Evolutionary conservation across 345 rosid genomes (phyloP).

Genomic region (Pistacia integerrima): DNA sequence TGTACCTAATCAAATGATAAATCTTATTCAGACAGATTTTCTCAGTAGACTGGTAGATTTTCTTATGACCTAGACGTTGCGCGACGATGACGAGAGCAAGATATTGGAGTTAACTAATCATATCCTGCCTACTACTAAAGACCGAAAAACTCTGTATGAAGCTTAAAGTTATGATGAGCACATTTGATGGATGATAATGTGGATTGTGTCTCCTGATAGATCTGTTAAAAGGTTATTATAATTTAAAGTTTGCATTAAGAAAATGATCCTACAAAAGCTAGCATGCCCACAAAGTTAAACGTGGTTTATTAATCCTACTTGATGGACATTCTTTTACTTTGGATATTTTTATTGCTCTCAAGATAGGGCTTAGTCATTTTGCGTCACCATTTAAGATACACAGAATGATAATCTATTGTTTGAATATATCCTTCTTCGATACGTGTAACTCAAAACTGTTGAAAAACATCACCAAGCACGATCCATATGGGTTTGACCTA

Average conservation of each 20-base stretch:
- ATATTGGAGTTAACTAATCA: neutral
- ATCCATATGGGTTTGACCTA: too few relatives aligned
- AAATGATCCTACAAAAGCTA: neutral
- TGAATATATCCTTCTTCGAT: too few relatives aligned
- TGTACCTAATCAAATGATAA: neutral
- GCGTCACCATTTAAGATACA: too few relatives aligned
- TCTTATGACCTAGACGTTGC: constrained; percentile 18
- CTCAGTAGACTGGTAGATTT: neutral
- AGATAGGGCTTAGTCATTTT: too few relatives aligned
- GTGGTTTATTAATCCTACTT: neutral
- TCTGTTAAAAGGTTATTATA: neutral
- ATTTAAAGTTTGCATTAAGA: neutral
- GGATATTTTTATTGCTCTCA: too few relatives aligned
- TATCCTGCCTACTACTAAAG: too few relatives aligned
- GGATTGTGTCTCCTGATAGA: neutral
- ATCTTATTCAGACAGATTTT: neutral
- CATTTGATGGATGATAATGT: neutral
- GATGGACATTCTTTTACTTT: too few relatives aligned
- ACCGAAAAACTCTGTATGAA: too few relatives aligned
- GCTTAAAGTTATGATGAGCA: neutral
- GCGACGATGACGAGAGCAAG: constrained; percentile 24
- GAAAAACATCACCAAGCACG: too few relatives aligned
- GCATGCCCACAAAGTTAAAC: neutral
- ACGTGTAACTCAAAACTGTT: too few relatives aligned
- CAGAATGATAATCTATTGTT: too few relatives aligned